These are phyloP conservation scores for Trichoderma oligosporum DNA, from an alignment of 2,329 filamentous ascomycete genomes.

Conservation along the genomic window DNA sequence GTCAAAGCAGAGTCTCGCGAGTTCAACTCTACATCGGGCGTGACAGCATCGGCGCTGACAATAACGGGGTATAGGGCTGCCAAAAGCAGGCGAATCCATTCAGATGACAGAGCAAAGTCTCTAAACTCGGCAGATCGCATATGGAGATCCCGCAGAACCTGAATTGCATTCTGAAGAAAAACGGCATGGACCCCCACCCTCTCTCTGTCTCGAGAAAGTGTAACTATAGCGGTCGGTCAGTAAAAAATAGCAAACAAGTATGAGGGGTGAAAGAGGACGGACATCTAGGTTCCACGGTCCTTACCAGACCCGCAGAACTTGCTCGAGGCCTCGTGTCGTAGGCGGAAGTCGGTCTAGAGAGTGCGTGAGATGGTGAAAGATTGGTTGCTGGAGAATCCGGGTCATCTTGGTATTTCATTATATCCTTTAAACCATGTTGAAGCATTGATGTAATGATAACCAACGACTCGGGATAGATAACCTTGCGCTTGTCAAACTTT, in stretches of 20 bases:
- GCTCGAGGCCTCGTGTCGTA: constrained; percentile 39
- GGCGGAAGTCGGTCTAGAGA: constrained; percentile 10
- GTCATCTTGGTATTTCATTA: constrained; percentile 59
- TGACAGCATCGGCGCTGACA: constrained; percentile 79
- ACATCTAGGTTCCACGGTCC: constrained; percentile 54
- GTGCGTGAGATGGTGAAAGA: constrained; percentile 8
- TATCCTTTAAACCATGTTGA: constrained; percentile 73
- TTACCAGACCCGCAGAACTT: constrained; percentile 64
- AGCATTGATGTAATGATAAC: constrained; percentile 82
- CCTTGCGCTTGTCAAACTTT: constrained; percentile 64
- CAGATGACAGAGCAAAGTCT: constrained; percentile 75
- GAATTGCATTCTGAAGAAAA: constrained; percentile 71
- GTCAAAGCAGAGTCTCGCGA: constrained; percentile 75
- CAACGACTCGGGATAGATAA: constrained; percentile 74
- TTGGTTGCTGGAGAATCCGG: constrained; percentile 48
- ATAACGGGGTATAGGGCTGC: constrained; percentile 81
- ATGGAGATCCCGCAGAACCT: constrained; percentile 76
- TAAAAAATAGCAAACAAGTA: constrained; percentile 16
- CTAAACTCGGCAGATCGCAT: constrained; percentile 71
- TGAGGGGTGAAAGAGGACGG: too few species aligned
- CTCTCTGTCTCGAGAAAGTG: constrained; percentile 41
- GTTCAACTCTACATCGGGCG: constrained; percentile 80
- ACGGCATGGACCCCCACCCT: constrained; percentile 51
- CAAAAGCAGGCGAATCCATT: constrained; percentile 76
- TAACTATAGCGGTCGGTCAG: constrained; percentile 25